Conservation (phyloP, 495 filamentous ascomycete species). For the Aspergillus funiculosus region DNA sequence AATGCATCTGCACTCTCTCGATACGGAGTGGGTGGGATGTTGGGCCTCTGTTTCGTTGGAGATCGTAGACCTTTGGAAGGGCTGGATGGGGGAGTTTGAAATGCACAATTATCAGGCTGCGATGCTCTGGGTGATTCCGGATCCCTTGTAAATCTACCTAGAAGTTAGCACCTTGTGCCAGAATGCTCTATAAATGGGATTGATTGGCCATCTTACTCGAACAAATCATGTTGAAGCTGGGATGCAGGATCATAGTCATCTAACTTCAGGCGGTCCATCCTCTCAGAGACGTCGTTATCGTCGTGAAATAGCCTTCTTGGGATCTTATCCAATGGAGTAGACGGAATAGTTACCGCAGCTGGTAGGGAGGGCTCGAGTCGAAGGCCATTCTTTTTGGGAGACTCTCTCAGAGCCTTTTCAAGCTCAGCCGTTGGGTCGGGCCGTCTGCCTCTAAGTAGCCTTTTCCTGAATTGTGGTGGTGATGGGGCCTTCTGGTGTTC, state of each 20-base stretch:
- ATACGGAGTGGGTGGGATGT: slow-evolving; percentile 52
- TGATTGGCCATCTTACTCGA: slow-evolving; percentile 18
- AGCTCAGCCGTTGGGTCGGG: slow-evolving; percentile 21
- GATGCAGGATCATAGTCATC: slow-evolving; percentile 24
- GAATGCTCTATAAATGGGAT: no score
- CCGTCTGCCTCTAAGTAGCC: slow-evolving; percentile 34
- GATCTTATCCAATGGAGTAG: slow-evolving; percentile 13
- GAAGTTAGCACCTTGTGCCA: background rate
- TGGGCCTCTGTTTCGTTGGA: slow-evolving; percentile 43
- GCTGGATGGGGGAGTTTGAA: slow-evolving; percentile 41
- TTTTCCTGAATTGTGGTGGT: slow-evolving; percentile 26
- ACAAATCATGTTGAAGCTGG: slow-evolving; percentile 18
- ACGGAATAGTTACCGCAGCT: slow-evolving; percentile 17
- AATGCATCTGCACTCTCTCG: slow-evolving; percentile 70
- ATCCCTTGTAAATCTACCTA: background rate
- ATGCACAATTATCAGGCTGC: slow-evolving; percentile 14
- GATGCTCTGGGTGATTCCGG: slow-evolving; percentile 19
- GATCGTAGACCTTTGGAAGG: slow-evolving; percentile 45
- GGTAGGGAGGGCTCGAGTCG: slow-evolving; percentile 21
- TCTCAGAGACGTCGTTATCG: slow-evolving; percentile 23
- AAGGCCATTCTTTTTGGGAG: slow-evolving; percentile 15
- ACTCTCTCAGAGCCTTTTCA: slow-evolving; percentile 13
- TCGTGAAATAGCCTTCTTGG: slow-evolving; percentile 22
- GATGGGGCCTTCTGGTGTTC: slow-evolving; percentile 22
- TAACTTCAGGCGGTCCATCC: slow-evolving; percentile 20